Evolutionary conservation across 305 asterid species (phyloP).

Genomic region (Ilex paraguariensis): DNA sequence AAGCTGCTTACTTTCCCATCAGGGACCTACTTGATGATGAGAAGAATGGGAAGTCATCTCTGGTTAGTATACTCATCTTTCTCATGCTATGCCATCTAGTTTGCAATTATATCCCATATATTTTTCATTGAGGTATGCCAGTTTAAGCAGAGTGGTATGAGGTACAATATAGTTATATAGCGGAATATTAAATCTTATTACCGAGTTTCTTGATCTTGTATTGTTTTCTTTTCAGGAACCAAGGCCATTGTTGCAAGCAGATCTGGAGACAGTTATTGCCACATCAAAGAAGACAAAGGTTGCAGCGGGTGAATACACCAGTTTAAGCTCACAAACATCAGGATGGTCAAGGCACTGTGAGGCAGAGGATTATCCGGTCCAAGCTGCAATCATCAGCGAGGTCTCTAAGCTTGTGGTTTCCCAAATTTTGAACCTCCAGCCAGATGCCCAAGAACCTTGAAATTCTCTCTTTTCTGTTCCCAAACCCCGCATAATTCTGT

Average conservation of each 20-base stretch:
- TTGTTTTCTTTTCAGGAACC: constrained; percentile 37
- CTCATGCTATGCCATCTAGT: no score
- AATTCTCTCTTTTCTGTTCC: no score
- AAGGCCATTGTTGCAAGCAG: constrained; percentile 56
- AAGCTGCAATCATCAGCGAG: constrained; percentile 60
- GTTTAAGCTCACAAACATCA: constrained; percentile 35
- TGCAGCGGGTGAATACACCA: constrained; percentile 63
- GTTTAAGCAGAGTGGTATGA: no score
- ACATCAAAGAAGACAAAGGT: constrained; percentile 55
- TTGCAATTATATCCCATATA: no score
- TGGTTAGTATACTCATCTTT: constrained; percentile 8
- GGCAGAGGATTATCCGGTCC: constrained; percentile 56
- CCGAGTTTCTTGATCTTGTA: no score
- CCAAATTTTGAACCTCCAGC: constrained; percentile 52
- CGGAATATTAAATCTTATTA: no score
- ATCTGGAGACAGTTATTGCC: constrained; percentile 54
- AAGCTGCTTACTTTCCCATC: constrained; percentile 20
- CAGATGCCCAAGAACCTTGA: constrained; percentile 42
- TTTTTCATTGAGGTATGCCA: no score
- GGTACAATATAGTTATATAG: no score
- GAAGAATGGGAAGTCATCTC: constrained; percentile 15
- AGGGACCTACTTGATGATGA: constrained; percentile 18
- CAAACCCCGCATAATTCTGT: no score
- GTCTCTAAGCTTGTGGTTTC: constrained; percentile 69
- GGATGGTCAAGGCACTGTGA: constrained; percentile 34